phyloP scores from a whole-genome alignment of 495 filamentous ascomycete species.

The Amorphotheca resinae region DNA sequence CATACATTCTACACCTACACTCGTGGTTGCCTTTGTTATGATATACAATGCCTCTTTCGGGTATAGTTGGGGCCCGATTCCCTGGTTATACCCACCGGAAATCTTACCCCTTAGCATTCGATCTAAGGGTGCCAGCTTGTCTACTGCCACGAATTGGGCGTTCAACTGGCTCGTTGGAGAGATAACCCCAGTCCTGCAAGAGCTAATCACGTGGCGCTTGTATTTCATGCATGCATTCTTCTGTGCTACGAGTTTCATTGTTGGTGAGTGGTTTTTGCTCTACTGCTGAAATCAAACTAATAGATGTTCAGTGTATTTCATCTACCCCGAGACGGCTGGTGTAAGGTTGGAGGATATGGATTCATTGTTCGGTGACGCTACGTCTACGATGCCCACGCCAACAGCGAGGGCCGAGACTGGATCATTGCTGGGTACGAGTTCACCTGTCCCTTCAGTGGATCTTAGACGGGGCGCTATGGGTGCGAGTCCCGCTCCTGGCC shows the following conservation, averaged over 20 bases:
- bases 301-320: conserved; percentile 63
- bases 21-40: conserved; percentile 93
- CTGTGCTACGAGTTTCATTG: conserved; percentile 88
- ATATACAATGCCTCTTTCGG: conserved; percentile 97
- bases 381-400: conserved; percentile 62
- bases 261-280: conserved; percentile 51
- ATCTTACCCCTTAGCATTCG: conserved; percentile 94
- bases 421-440: conserved; percentile 55
- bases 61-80: conserved; percentile 97
- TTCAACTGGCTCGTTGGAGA: conserved; percentile 97
- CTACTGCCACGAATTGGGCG: conserved; percentile 94
- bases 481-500: conserved; percentile 2
- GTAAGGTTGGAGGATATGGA: conserved; percentile 96
- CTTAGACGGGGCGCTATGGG: conserved; percentile 36
- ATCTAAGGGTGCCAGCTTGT: conserved; percentile 93
- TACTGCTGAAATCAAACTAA: conserved; percentile 16
- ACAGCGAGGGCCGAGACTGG: conserved; percentile 58
- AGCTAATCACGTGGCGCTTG: conserved; percentile 79
- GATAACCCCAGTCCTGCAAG: conserved; percentile 86
- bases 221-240: conserved; percentile 96
- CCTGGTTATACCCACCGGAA: conserved; percentile 96
- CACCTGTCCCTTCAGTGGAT: conserved; percentile 69
- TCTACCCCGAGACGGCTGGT: conserved; percentile 93
- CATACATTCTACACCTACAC: conserved; percentile 55
- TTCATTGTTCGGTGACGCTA: conserved; percentile 76